phyloP scores from a whole-genome alignment of 2,329 filamentous ascomycete genomes.

The Fusarium concolor region DNA sequence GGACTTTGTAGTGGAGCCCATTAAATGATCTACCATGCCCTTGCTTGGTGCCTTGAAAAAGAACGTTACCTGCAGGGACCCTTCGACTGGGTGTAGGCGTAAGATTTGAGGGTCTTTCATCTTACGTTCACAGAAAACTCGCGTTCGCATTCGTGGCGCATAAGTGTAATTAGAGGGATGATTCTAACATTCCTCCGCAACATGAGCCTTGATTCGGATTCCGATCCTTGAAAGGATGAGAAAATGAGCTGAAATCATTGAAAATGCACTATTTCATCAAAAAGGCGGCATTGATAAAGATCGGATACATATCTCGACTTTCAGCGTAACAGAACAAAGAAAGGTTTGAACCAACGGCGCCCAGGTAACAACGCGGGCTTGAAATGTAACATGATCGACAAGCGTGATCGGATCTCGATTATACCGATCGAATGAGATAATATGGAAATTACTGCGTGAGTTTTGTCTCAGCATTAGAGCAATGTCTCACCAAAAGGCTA shows the following conservation, averaged over 20 bases:
- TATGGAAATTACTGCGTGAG: not conserved
- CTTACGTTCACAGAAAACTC: conserved; percentile 13
- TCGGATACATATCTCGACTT: not conserved
- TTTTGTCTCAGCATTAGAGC: not conserved
- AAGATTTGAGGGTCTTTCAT: conserved; percentile 35
- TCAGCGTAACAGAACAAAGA: conserved; percentile 1
- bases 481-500: not conserved
- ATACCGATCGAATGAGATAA: conserved; percentile 16
- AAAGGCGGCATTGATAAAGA: not conserved
- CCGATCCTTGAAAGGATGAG: no score
- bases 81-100: not conserved
- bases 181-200: not conserved
- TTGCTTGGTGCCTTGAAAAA: not conserved
- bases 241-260: not conserved
- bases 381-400: conserved; percentile 10
- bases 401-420: conserved; percentile 41
- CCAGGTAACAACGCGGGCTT: conserved; percentile 3
- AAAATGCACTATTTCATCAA: not conserved
- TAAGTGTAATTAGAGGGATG: conserved; percentile 23
- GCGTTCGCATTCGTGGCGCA: conserved; percentile 27
- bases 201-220: not conserved
- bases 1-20: conserved; percentile 26
- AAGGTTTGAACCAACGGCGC: conserved; percentile 2
- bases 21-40: conserved; percentile 14
- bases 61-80: conserved; percentile 11